Evolutionary conservation across 768 basidiomycete species (phyloP).

Genomic region (Amanita pseudoporphyria): DNA sequence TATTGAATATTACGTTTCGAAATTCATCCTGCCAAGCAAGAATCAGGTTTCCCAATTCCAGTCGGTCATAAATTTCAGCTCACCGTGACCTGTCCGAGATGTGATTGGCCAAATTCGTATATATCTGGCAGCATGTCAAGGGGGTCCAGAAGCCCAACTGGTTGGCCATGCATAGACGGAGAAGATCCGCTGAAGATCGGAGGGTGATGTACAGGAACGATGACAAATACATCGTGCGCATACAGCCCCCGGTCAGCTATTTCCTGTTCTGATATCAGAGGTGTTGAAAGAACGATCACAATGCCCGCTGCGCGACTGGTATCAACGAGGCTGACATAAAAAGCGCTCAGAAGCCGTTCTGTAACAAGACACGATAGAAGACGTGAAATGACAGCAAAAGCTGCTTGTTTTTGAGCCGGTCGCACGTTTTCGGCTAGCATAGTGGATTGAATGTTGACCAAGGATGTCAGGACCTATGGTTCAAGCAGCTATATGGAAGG

Average conservation of each 20-base stretch:
- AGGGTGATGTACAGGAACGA: slow-evolving; percentile 36
- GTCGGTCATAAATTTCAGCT: not conserved
- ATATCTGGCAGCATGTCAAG: slow-evolving; percentile 44
- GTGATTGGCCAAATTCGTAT: slow-evolving; percentile 18
- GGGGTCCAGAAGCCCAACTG: slow-evolving; percentile 42
- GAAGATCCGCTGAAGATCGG: slow-evolving; percentile 29
- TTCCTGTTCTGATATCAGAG: slow-evolving; percentile 24
- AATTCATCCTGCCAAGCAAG: not conserved
- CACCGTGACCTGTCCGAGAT: slow-evolving; percentile 9
- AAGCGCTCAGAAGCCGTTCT: slow-evolving; percentile 33
- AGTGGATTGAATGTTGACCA: not conserved
- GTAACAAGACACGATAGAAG: slow-evolving; percentile 41
- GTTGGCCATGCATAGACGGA: slow-evolving; percentile 24
- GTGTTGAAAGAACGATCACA: slow-evolving; percentile 28
- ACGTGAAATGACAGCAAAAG: slow-evolving; percentile 38
- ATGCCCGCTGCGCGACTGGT: slow-evolving; percentile 21
- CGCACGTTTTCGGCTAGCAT: not conserved
- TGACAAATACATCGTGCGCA: slow-evolving; percentile 34
- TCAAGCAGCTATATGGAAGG: too few relatives aligned
- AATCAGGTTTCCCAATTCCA: not conserved
- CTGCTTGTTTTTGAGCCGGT: slow-evolving; percentile 22
- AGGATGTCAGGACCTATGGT: too few relatives aligned
- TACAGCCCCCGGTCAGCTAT: slow-evolving; percentile 23
- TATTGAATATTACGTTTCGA: slow-evolving; percentile 21
- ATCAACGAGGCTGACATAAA: slow-evolving; percentile 26